Evolutionary conservation across 106 monocot species (phyloP).

Genomic region (Vanilla planifolia): DNA sequence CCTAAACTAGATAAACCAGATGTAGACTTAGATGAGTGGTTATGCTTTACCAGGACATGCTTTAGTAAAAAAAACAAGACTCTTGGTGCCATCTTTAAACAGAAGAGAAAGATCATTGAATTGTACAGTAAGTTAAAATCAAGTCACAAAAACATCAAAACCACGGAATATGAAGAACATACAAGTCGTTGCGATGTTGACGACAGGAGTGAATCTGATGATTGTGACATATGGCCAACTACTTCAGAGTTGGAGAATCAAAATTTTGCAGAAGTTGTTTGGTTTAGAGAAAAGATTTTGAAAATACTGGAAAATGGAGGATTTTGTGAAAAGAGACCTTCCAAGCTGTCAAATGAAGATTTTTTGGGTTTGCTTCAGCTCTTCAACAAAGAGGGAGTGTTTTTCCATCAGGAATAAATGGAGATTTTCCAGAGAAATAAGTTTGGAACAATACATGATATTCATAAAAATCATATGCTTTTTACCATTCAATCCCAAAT

Average conservation of each 20-base stretch:
- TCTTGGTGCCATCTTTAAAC: conserved; percentile 82
- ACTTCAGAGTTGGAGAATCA: conserved; percentile 5
- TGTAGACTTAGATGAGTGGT: conserved; percentile 75
- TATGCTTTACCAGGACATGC: conserved; percentile 62
- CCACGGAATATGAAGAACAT: background rate
- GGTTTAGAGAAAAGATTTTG: conserved; percentile 59
- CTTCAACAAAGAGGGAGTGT: conserved; percentile 64
- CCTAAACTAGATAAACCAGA: conserved; percentile 27
- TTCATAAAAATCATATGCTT: background rate
- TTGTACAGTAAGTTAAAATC: conserved; percentile 20
- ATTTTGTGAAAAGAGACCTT: conserved; percentile 55
- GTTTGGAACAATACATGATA: background rate
- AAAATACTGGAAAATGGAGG: conserved; percentile 46
- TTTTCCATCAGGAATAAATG: conserved; percentile 30
- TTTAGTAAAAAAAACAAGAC: conserved; percentile 86
- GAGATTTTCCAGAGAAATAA: background rate
- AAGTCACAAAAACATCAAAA: background rate
- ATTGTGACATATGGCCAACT: background rate
- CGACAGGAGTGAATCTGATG: conserved; percentile 7
- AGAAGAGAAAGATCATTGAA: conserved; percentile 60
- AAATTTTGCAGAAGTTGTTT: conserved; percentile 10
- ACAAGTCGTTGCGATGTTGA: background rate
- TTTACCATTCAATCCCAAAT: background rate
- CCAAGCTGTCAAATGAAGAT: conserved; percentile 64
- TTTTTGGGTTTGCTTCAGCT: conserved; percentile 51